These are phyloP conservation scores for Melastoma malabathricum DNA, from an alignment of 345 rosid species.

Conservation along the genomic window DNA sequence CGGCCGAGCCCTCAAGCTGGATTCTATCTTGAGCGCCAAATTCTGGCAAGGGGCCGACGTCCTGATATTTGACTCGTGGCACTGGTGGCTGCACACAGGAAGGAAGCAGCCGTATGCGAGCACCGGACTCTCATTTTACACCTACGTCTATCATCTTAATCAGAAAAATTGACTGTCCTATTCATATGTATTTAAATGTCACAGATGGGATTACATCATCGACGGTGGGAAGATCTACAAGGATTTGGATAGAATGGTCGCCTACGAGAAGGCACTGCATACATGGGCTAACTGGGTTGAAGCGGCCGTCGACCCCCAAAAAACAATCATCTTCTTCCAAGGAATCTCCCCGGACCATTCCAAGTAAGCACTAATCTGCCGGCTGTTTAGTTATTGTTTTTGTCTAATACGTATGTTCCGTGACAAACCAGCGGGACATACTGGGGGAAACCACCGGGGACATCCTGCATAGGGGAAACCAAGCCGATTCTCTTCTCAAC, in stretches of 20 bases:
- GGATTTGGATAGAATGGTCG: conserved; percentile 24
- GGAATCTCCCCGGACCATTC: conserved; percentile 26
- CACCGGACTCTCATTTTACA: not conserved
- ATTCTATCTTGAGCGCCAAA: conserved; percentile 30
- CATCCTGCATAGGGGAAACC: conserved; percentile 29
- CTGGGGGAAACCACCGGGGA: conserved; percentile 34
- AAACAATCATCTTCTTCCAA: conserved; percentile 28
- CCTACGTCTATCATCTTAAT: too few species aligned
- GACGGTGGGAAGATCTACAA: conserved; percentile 9
- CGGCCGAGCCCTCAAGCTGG: conserved; percentile 32
- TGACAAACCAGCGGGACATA: conserved; percentile 29
- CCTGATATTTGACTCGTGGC: conserved; percentile 72
- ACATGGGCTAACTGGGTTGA: conserved; percentile 38
- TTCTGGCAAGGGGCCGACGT: conserved; percentile 44
- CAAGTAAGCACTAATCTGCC: conserved; percentile 8
- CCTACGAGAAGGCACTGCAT: conserved; percentile 24
- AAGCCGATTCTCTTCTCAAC: conserved; percentile 18
- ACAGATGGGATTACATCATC: conserved; percentile 23
- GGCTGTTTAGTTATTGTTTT: not conserved
- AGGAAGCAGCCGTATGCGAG: conserved; percentile 58
- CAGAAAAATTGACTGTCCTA: too few species aligned
- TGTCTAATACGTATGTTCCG: not conserved
- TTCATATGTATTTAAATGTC: too few species aligned
- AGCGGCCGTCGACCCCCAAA: conserved; percentile 11
- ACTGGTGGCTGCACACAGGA: conserved; percentile 84